Conservation (phyloP, 2,329 filamentous ascomycete genomes). For the Drechslerella dactyloides region DNA sequence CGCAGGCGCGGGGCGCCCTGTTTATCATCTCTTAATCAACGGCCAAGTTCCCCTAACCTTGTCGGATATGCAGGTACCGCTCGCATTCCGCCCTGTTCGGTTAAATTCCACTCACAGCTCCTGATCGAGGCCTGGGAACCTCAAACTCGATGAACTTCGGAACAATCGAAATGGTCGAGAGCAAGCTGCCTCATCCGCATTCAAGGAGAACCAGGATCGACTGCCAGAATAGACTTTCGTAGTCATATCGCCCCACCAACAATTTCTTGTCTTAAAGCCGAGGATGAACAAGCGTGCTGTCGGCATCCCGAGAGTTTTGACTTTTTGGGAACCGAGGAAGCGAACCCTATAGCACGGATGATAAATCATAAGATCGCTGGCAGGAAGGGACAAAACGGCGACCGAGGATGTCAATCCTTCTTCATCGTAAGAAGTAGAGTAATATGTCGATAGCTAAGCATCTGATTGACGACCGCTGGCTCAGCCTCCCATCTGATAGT, state of each 20-base stretch:
- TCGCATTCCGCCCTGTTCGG: conserved; percentile 46
- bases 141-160: not conserved
- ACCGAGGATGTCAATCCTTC: conserved; percentile 13
- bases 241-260: too few relatives aligned
- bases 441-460: too few relatives aligned
- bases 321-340: conserved; percentile 40
- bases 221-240: too few relatives aligned
- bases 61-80: conserved; percentile 49
- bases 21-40: conserved; percentile 31
- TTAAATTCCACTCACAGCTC: conserved; percentile 40
- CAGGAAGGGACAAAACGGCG: conserved; percentile 24
- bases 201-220: too few relatives aligned
- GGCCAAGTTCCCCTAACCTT: conserved; percentile 44
- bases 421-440: too few relatives aligned
- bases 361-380: conserved; percentile 50
- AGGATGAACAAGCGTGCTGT: not conserved
- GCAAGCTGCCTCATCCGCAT: too few relatives aligned
- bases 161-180: too few relatives aligned
- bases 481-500: not conserved
- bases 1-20: conserved; percentile 35
- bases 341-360: conserved; percentile 49
- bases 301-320: conserved; percentile 35
- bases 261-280: not conserved
- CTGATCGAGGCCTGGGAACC: not conserved
- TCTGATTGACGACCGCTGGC: too few relatives aligned